These are phyloP conservation scores for Cairneyella variabilis DNA, from an alignment of 495 filamentous ascomycete species.

Conservation along the genomic window DNA sequence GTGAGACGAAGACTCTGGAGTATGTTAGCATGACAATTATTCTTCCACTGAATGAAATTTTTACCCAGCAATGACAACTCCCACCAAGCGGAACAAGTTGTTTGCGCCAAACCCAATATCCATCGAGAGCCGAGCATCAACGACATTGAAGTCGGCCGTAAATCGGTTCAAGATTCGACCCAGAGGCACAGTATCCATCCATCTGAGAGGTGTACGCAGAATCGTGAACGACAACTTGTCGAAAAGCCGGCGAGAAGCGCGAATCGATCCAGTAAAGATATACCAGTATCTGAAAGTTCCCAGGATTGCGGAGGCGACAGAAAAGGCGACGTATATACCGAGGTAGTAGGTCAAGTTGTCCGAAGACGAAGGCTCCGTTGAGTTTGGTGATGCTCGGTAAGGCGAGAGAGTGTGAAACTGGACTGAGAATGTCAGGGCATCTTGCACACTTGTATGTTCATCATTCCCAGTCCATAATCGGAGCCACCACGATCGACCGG, in stretches of 20 bases:
- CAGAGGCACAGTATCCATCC: constrained; percentile 77
- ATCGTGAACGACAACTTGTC: constrained; percentile 49
- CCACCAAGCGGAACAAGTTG: constrained; percentile 48
- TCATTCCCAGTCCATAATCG: constrained; percentile 59
- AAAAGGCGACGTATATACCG: constrained; percentile 61
- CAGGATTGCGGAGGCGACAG: constrained; percentile 32
- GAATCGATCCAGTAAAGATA: constrained; percentile 25
- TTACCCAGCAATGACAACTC: constrained; percentile 51
- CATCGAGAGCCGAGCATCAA: constrained; percentile 62
- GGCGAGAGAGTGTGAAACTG: constrained; percentile 38
- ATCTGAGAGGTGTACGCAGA: constrained; percentile 66
- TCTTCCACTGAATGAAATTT: too few relatives aligned
- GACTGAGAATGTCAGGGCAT: constrained; percentile 20
- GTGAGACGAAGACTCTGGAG: constrained; percentile 59
- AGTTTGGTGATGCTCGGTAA: constrained; percentile 13
- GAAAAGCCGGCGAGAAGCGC: constrained; percentile 23
- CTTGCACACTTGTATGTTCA: constrained; percentile 25
- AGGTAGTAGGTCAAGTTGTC: constrained; percentile 57
- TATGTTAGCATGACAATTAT: too few relatives aligned
- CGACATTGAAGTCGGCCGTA: constrained; percentile 68
- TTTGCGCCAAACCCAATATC: constrained; percentile 54
- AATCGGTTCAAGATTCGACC: constrained; percentile 79
- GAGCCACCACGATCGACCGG: constrained; percentile 65
- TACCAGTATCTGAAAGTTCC: constrained; percentile 24
- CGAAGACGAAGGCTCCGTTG: not conserved